These are phyloP conservation scores for Larix sibirica DNA, from an alignment of 83 land plant genomes.

Conservation along the genomic window DNA sequence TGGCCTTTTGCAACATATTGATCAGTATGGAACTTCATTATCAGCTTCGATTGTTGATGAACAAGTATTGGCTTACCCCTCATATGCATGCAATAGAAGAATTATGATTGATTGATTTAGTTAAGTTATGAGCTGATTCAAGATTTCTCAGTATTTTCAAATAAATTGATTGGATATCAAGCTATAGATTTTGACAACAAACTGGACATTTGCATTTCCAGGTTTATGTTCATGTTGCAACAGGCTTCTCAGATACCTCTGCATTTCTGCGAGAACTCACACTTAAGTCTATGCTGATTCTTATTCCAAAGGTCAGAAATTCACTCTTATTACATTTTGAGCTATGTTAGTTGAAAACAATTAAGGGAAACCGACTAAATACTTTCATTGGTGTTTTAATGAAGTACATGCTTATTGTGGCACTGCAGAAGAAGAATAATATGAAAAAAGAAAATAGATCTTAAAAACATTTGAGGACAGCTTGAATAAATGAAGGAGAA, in stretches of 20 bases:
- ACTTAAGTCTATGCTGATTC: constrained; percentile 91
- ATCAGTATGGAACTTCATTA: constrained; percentile 88
- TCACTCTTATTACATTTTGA: neutral
- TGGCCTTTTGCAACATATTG: constrained; percentile 92
- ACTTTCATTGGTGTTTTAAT: no score
- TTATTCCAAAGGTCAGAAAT: constrained; percentile 87
- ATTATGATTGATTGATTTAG: neutral
- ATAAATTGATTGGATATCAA: neutral
- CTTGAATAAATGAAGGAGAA: no score
- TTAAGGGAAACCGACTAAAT: no score
- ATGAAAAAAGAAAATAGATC: no score
- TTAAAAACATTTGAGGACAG: no score
- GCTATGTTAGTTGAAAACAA: no score
- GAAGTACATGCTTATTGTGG: no score
- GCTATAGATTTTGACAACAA: neutral
- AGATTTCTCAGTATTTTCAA: neutral
- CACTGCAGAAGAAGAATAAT: no score
- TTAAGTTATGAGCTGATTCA: neutral
- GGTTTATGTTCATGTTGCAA: constrained; percentile 96
- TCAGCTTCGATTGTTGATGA: constrained; percentile 95
- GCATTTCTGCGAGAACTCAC: constrained; percentile 97
- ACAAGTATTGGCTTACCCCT: constrained; percentile 52
- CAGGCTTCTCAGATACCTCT: constrained; percentile 95
- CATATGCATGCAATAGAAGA: neutral
- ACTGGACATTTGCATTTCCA: constrained; percentile 18